These are phyloP conservation scores for Chalciporus sp. DNA, from an alignment of 1,284 basidiomycete genomes.

Conservation along the genomic window DNA sequence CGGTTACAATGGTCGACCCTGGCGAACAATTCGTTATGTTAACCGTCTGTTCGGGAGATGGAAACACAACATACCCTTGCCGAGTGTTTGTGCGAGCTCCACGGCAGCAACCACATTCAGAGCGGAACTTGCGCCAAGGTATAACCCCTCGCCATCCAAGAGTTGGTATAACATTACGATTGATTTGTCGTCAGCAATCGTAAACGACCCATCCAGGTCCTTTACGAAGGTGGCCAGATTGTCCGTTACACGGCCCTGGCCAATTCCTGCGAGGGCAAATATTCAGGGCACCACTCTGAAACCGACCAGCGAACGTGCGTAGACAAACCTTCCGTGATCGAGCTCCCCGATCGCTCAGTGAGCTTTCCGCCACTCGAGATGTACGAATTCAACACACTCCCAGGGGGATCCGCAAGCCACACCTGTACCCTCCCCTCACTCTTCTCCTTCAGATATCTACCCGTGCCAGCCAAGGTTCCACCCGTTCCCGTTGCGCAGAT, in stretches of 20 bases:
- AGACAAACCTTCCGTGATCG: slow-evolving; percentile 91
- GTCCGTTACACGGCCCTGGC: slow-evolving; percentile 95
- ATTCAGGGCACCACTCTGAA: slow-evolving; percentile 8
- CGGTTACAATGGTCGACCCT: slow-evolving; percentile 89
- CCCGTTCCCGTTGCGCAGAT: slow-evolving; percentile 95
- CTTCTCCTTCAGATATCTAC: slow-evolving; percentile 85
- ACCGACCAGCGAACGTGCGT: not conserved
- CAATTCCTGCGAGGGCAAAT: slow-evolving; percentile 68
- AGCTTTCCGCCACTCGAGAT: slow-evolving; percentile 82
- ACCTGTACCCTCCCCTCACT: slow-evolving; percentile 82
- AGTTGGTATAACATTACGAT: slow-evolving; percentile 95
- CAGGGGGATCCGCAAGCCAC: slow-evolving; percentile 97
- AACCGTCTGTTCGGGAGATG: not conserved
- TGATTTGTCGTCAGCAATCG: slow-evolving; percentile 87
- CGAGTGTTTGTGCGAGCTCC: slow-evolving; percentile 85
- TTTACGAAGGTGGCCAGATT: slow-evolving; percentile 88
- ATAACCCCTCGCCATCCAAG: slow-evolving; percentile 91
- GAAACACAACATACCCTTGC: slow-evolving; percentile 57
- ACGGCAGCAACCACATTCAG: slow-evolving; percentile 95
- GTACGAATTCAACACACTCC: slow-evolving; percentile 89
- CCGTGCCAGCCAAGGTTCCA: slow-evolving; percentile 91
- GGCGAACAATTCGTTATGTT: slow-evolving; percentile 7
- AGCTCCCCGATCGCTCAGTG: slow-evolving; percentile 81
- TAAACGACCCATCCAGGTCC: slow-evolving; percentile 81
- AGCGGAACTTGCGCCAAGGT: slow-evolving; percentile 95